Evolutionary conservation across 192 early-diverging fungal genomes (phyloP).

Genomic region (Dissophora ornata): DNA sequence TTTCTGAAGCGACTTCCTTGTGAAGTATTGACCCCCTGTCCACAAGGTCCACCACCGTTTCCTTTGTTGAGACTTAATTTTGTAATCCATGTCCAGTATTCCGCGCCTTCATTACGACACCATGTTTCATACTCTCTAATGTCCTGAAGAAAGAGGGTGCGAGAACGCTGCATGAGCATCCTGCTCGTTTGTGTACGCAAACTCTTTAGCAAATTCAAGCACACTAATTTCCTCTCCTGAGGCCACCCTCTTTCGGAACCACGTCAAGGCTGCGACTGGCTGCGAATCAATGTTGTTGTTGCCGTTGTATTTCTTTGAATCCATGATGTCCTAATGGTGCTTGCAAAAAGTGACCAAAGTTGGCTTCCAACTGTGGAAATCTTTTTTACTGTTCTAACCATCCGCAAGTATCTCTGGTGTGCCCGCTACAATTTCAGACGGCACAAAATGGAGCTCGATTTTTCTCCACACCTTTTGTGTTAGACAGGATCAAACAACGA

Average conservation of each 20-base stretch:
- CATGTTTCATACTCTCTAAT: slow-evolving; percentile 1
- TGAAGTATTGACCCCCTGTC: background rate
- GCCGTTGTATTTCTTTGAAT: too few relatives aligned
- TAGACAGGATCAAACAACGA: too few relatives aligned
- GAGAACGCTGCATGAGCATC: slow-evolving; percentile 12
- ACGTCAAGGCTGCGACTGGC: slow-evolving; percentile 5
- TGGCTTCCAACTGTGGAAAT: too few relatives aligned
- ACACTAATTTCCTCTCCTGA: background rate
- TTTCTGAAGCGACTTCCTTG: background rate
- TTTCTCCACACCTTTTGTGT: too few relatives aligned
- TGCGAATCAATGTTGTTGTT: too few relatives aligned
- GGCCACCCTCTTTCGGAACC: background rate
- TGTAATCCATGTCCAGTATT: slow-evolving; percentile 1
- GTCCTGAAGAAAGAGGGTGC: background rate
- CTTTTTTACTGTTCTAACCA: too few relatives aligned
- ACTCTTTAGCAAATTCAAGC: background rate
- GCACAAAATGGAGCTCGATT: too few relatives aligned
- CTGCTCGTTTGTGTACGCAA: slow-evolving; percentile 1
- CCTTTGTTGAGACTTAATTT: slow-evolving; percentile 1
- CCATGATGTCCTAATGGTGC: too few relatives aligned
- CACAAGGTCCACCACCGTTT: slow-evolving; percentile 2
- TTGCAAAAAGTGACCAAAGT: too few relatives aligned
- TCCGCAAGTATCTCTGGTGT: too few relatives aligned
- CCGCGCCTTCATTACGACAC: slow-evolving; percentile 10
- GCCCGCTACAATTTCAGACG: too few relatives aligned